These are phyloP conservation scores for Scheffersomyces titani DNA, from an alignment of 1,139 yeast species.

Conservation along the genomic window DNA sequence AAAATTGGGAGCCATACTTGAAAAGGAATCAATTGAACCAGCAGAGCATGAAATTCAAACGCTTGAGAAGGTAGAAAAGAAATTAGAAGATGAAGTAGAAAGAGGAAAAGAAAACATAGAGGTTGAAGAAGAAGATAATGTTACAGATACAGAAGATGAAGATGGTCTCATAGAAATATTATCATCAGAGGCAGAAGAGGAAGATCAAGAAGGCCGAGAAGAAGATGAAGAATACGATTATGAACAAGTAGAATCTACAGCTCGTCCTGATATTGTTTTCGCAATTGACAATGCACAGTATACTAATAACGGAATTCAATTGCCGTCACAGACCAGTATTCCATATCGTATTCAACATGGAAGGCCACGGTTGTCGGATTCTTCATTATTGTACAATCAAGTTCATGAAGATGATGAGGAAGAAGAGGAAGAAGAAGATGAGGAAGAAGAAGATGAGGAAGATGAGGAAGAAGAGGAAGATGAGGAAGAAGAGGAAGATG, in stretches of 20 bases:
- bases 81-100: slow-evolving; percentile 1
- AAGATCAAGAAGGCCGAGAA: not conserved
- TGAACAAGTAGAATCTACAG: not conserved
- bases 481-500: slow-evolving; percentile 3
- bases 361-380: not conserved
- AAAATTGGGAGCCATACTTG: slow-evolving; percentile 31
- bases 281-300: not conserved
- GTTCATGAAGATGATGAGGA: slow-evolving; percentile 1
- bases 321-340: not conserved
- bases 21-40: slow-evolving; percentile 2
- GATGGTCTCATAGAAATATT: not conserved
- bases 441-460: not conserved
- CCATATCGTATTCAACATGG: not conserved
- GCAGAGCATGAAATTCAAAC: not conserved
- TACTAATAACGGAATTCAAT: not conserved
- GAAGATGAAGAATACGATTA: not conserved
- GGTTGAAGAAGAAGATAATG: slow-evolving; percentile 3
- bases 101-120: not conserved
- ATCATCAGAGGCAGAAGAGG: not conserved
- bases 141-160: slow-evolving; percentile 1
- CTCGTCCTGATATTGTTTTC: not conserved
- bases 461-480: slow-evolving; percentile 1
- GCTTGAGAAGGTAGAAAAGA: not conserved
- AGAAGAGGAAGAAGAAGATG: slow-evolving; percentile 3
- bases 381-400: not conserved